phyloP scores from a whole-genome alignment of 2,329 filamentous ascomycete genomes.

The Cladosporium sp. region DNA sequence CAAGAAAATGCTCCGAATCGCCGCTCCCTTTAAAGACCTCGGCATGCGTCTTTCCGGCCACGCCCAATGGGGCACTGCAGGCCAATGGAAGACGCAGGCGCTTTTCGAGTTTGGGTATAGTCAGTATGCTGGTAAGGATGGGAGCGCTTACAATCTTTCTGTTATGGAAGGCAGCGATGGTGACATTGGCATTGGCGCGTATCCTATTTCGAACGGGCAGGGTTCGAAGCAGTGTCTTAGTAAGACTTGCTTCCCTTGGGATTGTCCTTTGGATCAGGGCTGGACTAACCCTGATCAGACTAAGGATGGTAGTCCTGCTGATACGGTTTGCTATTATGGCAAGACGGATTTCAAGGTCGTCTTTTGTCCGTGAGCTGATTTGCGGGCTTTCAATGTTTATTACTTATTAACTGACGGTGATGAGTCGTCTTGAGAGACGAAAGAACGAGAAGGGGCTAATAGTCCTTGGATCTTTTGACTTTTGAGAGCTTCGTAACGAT shows the following conservation, averaged over 20 bases:
- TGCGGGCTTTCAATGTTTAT: not conserved
- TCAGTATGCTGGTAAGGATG: constrained; percentile 27
- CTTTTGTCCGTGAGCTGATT: constrained; percentile 26
- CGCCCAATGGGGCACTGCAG: constrained; percentile 29
- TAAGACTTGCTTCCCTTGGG: constrained; percentile 30
- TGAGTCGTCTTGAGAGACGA: not conserved
- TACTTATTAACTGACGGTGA: not conserved
- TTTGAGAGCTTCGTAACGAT: not conserved
- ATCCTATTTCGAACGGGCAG: constrained; percentile 22
- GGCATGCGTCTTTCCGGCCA: constrained; percentile 33
- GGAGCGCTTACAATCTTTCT: constrained; percentile 19
- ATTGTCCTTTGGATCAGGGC: constrained; percentile 26
- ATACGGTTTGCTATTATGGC: constrained; percentile 35
- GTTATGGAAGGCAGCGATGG: constrained; percentile 31
- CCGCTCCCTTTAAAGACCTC: constrained; percentile 27
- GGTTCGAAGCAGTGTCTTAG: constrained; percentile 26
- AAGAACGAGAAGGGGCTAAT: not conserved
- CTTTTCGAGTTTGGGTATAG: constrained; percentile 36
- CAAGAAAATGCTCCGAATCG: constrained; percentile 21
- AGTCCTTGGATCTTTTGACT: not conserved
- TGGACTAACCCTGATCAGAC: constrained; percentile 32
- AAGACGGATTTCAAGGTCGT: constrained; percentile 32
- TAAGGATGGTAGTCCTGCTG: constrained; percentile 29
- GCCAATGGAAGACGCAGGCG: constrained; percentile 30
- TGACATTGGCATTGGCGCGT: constrained; percentile 29